These are phyloP conservation scores for Saksenaea vasiformis DNA, from an alignment of 371 early-diverging fungal genomes.

Conservation along the genomic window DNA sequence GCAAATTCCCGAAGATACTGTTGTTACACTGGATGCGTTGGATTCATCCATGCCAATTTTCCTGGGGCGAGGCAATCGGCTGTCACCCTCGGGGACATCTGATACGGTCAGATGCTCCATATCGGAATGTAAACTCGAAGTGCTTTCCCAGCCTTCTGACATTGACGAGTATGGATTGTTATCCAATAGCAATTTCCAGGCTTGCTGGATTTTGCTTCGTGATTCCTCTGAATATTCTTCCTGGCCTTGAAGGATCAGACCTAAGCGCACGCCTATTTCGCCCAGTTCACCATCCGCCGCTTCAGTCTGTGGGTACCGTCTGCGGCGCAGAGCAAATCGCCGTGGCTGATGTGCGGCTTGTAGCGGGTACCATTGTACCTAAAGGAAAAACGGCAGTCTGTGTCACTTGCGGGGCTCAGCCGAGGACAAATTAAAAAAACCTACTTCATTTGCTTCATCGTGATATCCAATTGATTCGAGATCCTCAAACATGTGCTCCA, in stretches of 20 bases:
- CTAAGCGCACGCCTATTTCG: constrained; percentile 1
- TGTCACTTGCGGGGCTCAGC: constrained; percentile 8
- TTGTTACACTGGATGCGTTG: neutral
- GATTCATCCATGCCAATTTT: constrained; percentile 3
- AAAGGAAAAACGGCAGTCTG: constrained; percentile 2
- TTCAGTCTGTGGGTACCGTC: constrained; percentile 6
- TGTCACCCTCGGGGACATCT: neutral
- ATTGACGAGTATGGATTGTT: neutral
- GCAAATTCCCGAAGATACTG: constrained; percentile 6
- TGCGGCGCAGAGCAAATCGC: constrained; percentile 9
- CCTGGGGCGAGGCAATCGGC: neutral
- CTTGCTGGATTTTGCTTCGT: neutral
- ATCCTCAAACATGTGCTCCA: constrained; percentile 32
- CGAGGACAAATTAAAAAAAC: neutral
- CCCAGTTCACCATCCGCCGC: neutral
- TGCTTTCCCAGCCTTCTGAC: neutral
- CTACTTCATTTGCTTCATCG: constrained; percentile 20
- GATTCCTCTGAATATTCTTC: neutral
- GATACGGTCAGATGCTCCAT: neutral
- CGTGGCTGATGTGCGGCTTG: constrained; percentile 11
- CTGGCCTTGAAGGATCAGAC: neutral
- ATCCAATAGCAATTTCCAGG: neutral
- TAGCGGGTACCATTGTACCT: constrained; percentile 20
- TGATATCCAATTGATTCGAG: constrained; percentile 24
- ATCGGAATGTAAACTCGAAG: neutral